Base-by-base conservation (phyloP, 2,329 filamentous ascomycete genomes). In the Talaromyces sp. region DNA sequence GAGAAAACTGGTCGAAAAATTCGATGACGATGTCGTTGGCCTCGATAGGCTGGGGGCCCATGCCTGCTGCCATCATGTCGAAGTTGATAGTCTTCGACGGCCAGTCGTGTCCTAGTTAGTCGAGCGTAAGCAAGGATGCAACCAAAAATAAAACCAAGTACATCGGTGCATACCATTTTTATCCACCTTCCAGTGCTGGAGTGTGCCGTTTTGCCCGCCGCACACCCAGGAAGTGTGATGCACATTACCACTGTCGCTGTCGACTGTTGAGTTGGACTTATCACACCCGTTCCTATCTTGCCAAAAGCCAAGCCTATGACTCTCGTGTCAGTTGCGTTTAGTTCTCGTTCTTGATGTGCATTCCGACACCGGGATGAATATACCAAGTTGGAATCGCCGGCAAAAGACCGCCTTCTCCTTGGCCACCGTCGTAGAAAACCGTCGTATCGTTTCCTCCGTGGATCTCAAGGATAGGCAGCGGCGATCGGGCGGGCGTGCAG, bases 371-470 rank as follows among this genome's bases (percentile, higher is more conserved):
- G 57, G 60, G 19, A 35, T 38, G 29, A 54, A 52, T 21, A 71
- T 73, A 80, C 79, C 82, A 63, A 43, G 74, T 68, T 21, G 74
- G 70, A 35, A 83, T 79, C 0, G 76, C 64, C 1, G 80, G 81
- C 53, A 82, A 63, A 56, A 74, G 76, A 0, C 77, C 78, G 1
- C 75, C 75, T 2, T 74, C 72, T 3, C 78, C 74, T 19, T 71
- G 72, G 1, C 74, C 77, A 1, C 81, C 81, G 2, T 66, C 60
- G 61, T 82, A 83, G 0, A 69, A 63, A 35, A 83, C 81, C 0
- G 74, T 80, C 3, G 63, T 70, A 65, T 84, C 82, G 2, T 64
- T 72, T 2, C 74, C 75, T n/a, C 81, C 81, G 65, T 84, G 81
- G 57, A 83, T 78, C 48, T 81, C 78, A 9, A 83, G 67, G 10